Conservation (phyloP, 179 eudicot genomes). For the Spergularia azorica region DNA sequence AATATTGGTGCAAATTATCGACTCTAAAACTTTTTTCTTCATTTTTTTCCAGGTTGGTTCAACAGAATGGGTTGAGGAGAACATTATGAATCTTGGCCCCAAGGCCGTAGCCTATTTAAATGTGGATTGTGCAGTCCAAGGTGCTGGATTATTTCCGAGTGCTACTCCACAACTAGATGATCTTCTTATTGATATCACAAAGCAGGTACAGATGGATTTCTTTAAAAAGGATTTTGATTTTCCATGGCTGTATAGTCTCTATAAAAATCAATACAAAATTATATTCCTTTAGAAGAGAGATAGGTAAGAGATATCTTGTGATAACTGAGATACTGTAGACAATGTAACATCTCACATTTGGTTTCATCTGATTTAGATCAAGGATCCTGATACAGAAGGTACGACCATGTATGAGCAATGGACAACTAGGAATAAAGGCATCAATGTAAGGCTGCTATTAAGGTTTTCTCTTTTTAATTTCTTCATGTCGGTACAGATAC, state of each 20-base stretch:
- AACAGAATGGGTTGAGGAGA: constrained; percentile 96
- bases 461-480: neutral
- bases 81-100: constrained; percentile 75
- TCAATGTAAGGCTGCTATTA: constrained; percentile 48
- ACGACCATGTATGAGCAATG: constrained; percentile 56
- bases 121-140: constrained; percentile 97
- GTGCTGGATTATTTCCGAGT: constrained; percentile 78
- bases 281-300: neutral
- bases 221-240: neutral
- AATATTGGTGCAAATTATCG: neutral
- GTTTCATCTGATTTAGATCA: constrained; percentile 47
- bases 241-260: neutral
- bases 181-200: constrained; percentile 73
- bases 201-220: constrained; percentile 52
- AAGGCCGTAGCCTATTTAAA: constrained; percentile 87
- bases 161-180: constrained; percentile 91
- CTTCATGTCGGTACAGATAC: neutral
- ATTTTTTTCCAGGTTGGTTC: constrained; percentile 69
- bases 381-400: constrained; percentile 74
- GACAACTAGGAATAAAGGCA: constrained; percentile 50
- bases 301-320: neutral
- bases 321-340: constrained; percentile 4
- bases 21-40: neutral
- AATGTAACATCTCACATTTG: constrained; percentile 12
- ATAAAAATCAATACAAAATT: neutral